Evolutionary conservation across 2,329 filamentous ascomycete genomes (phyloP), one percentile per base, ranked within the genome.

Genomic region (Aspergillus sp.): DNA sequence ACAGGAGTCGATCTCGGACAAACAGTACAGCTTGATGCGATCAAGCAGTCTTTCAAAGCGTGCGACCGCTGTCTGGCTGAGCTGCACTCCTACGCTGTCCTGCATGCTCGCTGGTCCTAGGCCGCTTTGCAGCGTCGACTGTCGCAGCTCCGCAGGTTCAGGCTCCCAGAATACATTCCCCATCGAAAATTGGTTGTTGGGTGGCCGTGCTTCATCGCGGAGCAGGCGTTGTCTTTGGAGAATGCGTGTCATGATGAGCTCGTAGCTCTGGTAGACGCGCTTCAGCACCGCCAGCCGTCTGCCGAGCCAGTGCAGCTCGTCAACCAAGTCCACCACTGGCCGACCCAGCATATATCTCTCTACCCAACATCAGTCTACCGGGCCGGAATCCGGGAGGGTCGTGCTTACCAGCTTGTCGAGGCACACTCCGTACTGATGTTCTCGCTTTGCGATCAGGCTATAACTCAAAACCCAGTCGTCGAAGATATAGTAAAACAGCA

Each of bases 401-500:
- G 22, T 25, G 44, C 55, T 42, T 52, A 73, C 70, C 46, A 78
- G 48, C 20, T 57, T 45, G 37, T 74, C 68, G 13, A 80, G 59
- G 31, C 53, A 46, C 12, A 57, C 52, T 3, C 63, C 64, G 30
- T 71, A 71, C 30, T 61, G 61, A 39, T 69, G 65, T 38, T 78
- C 72, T 33, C 69, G 65, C 14, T 71, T 67, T 3, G 74, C 71
- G 29, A 80, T 69, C 8, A 80, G 61, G 22, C 67, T 68, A 49
- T 77, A 79, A 32, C 70, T 76, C 8, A 74, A 74, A 31, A 72
- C 67, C 75, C 75, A 80, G 48, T 80, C 77, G 48, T 80, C 76
- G 45, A 80, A 80, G 2, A 80, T 64, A 50, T 79, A 80, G 47
- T 78, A 80, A 49, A 80, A 76, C 2, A 80, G 58, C n/a, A 80